These are phyloP conservation scores for Trichoderma koningiopsis DNA, from an alignment of 2,329 filamentous ascomycete genomes.

Conservation along the genomic window DNA sequence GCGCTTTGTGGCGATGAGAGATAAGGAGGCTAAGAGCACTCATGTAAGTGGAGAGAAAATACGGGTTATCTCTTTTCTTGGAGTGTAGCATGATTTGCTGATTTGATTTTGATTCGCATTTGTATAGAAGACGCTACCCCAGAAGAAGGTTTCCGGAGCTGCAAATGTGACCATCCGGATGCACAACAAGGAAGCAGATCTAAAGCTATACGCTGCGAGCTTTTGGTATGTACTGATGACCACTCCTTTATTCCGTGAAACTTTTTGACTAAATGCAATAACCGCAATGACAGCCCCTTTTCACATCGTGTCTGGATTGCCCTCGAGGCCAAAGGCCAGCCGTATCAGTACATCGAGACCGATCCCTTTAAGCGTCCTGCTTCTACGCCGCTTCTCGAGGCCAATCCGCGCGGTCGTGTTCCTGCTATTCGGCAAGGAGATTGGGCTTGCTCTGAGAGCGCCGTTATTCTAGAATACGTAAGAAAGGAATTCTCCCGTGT, in stretches of 20 bases:
- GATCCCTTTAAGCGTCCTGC: conserved; percentile 74
- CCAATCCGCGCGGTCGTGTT: conserved; percentile 75
- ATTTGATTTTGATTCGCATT: not conserved
- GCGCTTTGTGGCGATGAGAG: conserved; percentile 63
- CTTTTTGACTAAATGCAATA: not conserved
- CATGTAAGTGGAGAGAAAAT: conserved; percentile 28
- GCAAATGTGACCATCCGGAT: conserved; percentile 70
- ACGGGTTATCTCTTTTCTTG: not conserved
- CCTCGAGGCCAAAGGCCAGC: conserved; percentile 73
- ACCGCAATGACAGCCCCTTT: conserved; percentile 62
- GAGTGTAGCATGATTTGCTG: not conserved
- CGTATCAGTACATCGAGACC: conserved; percentile 85
- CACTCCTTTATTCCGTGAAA: not conserved
- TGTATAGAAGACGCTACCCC: conserved; percentile 65
- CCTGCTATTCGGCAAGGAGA: conserved; percentile 76
- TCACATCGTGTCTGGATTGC: conserved; percentile 90
- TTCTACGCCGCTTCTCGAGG: conserved; percentile 61
- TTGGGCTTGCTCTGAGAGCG: conserved; percentile 82
- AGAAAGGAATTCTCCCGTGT: conserved; percentile 29
- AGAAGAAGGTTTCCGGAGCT: conserved; percentile 71
- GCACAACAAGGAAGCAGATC: conserved; percentile 67
- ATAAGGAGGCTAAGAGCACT: conserved; percentile 64
- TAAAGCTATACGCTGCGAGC: conserved; percentile 81
- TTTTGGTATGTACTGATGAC: conserved; percentile 65
- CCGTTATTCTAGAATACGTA: conserved; percentile 83